Evolutionary conservation across 2,329 filamentous ascomycete genomes (phyloP), one percentile per base, ranked within the genome.

Genomic region (Colletotrichum tamarilloi): DNA sequence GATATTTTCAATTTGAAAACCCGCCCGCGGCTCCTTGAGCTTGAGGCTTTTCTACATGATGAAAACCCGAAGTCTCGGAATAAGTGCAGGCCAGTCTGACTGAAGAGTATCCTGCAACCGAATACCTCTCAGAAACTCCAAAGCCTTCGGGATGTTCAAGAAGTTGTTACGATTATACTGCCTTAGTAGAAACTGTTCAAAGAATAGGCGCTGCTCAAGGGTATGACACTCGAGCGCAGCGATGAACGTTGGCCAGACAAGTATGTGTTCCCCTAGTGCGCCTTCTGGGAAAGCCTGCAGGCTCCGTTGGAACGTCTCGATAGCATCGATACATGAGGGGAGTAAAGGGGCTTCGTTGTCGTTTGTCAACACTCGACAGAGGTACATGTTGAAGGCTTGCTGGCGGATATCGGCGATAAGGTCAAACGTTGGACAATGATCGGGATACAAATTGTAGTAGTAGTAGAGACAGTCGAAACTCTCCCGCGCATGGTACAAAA

Each of bases 381-480:
- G 63, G 16, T 72, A 72, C 12, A 72, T 72, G 24, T 62, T 57
- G 32, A 67, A 72, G 14, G 68, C 63, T 26, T 72, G 63, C 26
- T 67, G 68, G 5, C 68, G 68, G 6, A 71, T 56, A 32, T 49
- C 63, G 42, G 62, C 56, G n/a, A 72, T 6, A 26, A 46, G 68
- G 9, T 62, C 49, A 16, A 72, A 56, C 11, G 56, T 62, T 19
- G 32, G 64, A n/a, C 56, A 60, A 12, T 62, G 64, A 12, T 56
- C 35, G 22, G 68, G 68, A 28, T 67, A 62, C 16, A 67, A 28
- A 49, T 49, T 32, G 56, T 62, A 35, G 56, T 67, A 72, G 46
- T 72, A 67, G 35, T 67, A 62, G 24, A 72, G 11, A 32, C 68
- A 72, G 38, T 72, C 68, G 57, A 67, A 72, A 46, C 68, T 67